A percentile compares a stretch with the other conserved stretches of the same genome.
Conservation (phyloP, 1,139 yeast species). For the Zygosaccharomyces pseudobailii region DNA sequence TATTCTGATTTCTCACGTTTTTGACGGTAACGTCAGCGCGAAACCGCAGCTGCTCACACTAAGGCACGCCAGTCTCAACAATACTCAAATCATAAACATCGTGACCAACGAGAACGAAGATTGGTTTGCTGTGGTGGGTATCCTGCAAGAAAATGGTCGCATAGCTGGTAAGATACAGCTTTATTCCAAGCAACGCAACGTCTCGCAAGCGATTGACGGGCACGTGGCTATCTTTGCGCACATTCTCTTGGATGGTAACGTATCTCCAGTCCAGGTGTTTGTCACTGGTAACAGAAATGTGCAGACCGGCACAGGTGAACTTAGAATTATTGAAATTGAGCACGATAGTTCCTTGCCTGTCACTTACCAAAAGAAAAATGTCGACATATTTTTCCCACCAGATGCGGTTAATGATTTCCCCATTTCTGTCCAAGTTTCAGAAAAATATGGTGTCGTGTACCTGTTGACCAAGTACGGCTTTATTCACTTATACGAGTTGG, state of each 20-base stretch:
- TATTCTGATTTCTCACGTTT: slow-evolving; percentile 76
- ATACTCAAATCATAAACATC: slow-evolving; percentile 87
- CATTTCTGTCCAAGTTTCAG: slow-evolving; percentile 81
- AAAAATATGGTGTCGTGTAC: slow-evolving; percentile 81
- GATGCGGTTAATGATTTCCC: slow-evolving; percentile 98
- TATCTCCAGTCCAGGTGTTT: slow-evolving; percentile 75
- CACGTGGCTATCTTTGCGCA: slow-evolving; percentile 90
- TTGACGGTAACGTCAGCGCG: slow-evolving; percentile 68
- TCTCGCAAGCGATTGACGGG: slow-evolving; percentile 96
- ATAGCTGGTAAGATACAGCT: slow-evolving; percentile 96
- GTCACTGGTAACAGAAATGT: slow-evolving; percentile 84
- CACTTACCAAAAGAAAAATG: slow-evolving; percentile 75
- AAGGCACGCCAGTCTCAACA: slow-evolving; percentile 74
- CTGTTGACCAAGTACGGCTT: slow-evolving; percentile 93
- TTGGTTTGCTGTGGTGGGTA: slow-evolving; percentile 96
- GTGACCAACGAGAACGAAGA: slow-evolving; percentile 74
- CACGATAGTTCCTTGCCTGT: slow-evolving; percentile 82
- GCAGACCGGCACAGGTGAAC: slow-evolving; percentile 70
- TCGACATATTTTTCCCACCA: slow-evolving; percentile 93
- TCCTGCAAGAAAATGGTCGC: slow-evolving; percentile 90
- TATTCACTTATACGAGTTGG: slow-evolving; percentile 92
- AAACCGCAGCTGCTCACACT: slow-evolving; percentile 78
- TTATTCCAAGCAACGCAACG: slow-evolving; percentile 79
- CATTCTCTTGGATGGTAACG: slow-evolving; percentile 67
- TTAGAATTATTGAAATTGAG: slow-evolving; percentile 94